Conservation (phyloP, 2,329 filamentous ascomycete genomes). For the Penicillium sp. region DNA sequence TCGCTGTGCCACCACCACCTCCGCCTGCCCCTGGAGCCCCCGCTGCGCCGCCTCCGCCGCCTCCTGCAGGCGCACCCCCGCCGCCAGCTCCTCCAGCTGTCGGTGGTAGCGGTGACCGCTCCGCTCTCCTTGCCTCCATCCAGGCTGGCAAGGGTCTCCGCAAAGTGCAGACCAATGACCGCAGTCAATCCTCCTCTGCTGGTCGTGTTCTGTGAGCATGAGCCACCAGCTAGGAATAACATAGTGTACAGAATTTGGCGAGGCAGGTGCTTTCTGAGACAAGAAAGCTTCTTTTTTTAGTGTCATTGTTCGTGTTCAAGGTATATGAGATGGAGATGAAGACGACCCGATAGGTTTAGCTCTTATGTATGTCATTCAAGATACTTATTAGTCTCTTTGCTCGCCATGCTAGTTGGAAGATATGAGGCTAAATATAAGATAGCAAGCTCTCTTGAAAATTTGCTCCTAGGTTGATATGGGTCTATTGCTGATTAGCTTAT, state of each 20-base stretch:
- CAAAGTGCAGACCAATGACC: slow-evolving; percentile 89
- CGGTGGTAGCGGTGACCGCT: slow-evolving; percentile 45
- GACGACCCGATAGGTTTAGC: too few species aligned
- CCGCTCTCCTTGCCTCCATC: slow-evolving; percentile 76
- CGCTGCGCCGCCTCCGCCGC: slow-evolving; percentile 49
- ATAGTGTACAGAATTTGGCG: slow-evolving; percentile 22
- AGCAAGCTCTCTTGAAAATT: too few species aligned
- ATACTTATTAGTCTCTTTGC: too few species aligned
- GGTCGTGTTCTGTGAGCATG: slow-evolving; percentile 63
- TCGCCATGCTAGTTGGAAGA: too few species aligned
- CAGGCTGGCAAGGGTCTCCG: slow-evolving; percentile 72
- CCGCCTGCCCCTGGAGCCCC: slow-evolving; percentile 31
- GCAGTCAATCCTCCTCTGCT: slow-evolving; percentile 67
- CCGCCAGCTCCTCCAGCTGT: slow-evolving; percentile 34
- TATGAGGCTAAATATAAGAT: too few species aligned
- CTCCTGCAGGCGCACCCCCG: slow-evolving; percentile 44
- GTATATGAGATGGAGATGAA: too few species aligned
- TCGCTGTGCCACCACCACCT: slow-evolving; percentile 49
- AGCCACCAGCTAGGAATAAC: slow-evolving; percentile 8
- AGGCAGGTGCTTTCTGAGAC: not conserved
- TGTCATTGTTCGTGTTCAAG: too few species aligned
- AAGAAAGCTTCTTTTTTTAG: not conserved
- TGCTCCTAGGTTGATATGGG: too few species aligned
- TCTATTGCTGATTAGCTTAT: too few species aligned
- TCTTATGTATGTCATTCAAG: too few species aligned